Evolutionary conservation across 1,139 yeast species (phyloP).

Genomic region (Blastobotrys capitulatus): DNA sequence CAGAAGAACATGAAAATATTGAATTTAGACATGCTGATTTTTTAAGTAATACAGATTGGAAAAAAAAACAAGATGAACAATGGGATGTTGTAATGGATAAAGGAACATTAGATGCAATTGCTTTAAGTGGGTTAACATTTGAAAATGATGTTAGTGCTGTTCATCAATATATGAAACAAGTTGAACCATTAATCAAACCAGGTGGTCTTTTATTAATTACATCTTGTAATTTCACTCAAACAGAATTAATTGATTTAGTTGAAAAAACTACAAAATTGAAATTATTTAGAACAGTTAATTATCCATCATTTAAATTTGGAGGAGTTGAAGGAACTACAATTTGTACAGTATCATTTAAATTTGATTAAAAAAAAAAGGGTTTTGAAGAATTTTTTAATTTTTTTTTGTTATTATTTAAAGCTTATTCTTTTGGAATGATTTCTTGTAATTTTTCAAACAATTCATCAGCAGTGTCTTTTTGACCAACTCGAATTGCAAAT

Average conservation of each 20-base stretch:
- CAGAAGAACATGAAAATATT: slow-evolving; percentile 37
- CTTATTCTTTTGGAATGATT: slow-evolving; percentile 27
- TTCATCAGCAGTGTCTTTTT: slow-evolving; percentile 53
- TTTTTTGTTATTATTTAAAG: neutral
- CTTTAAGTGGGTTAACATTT: slow-evolving; percentile 58
- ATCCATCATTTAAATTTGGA: slow-evolving; percentile 83
- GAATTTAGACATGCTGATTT: slow-evolving; percentile 46
- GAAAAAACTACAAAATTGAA: slow-evolving; percentile 40
- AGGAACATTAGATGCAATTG: slow-evolving; percentile 96
- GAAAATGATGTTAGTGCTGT: slow-evolving; percentile 43
- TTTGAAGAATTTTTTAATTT: too few relatives aligned
- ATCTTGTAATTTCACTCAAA: slow-evolving; percentile 90
- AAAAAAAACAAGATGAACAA: slow-evolving; percentile 32
- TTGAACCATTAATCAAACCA: slow-evolving; percentile 49
- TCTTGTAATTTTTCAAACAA: slow-evolving; percentile 49
- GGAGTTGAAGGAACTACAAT: slow-evolving; percentile 85
- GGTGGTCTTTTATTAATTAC: slow-evolving; percentile 59
- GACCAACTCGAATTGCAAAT: slow-evolving; percentile 70
- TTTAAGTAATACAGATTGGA: slow-evolving; percentile 28
- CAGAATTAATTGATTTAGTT: slow-evolving; percentile 56
- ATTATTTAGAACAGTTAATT: slow-evolving; percentile 59
- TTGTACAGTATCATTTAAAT: slow-evolving; percentile 74
- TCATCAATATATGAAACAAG: slow-evolving; percentile 58
- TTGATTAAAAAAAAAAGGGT: too few relatives aligned
- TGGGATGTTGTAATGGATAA: slow-evolving; percentile 83